Conservation (phyloP, 495 filamentous ascomycete species). For the Chlorociboria aeruginascens region DNA sequence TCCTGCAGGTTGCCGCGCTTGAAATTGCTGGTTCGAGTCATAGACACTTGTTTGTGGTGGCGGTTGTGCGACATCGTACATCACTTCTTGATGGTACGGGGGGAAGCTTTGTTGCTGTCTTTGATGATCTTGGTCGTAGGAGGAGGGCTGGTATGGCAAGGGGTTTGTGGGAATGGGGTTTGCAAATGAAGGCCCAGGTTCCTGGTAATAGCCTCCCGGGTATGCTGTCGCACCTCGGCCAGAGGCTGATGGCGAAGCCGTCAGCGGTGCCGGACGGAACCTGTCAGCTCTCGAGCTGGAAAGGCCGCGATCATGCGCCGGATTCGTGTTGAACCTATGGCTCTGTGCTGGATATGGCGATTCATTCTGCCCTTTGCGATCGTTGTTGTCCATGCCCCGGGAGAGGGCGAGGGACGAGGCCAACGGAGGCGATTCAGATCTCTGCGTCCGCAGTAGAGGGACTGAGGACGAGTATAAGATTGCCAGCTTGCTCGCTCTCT, state of each 20-base stretch:
- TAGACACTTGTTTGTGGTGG: slow-evolving; percentile 56
- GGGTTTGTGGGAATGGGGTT: slow-evolving; percentile 33
- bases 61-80: slow-evolving; percentile 71
- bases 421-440: slow-evolving; percentile 31
- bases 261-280: slow-evolving; percentile 33
- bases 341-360: slow-evolving; percentile 32
- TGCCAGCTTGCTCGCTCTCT: slow-evolving; percentile 40
- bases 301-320: slow-evolving; percentile 28
- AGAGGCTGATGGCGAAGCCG: slow-evolving; percentile 25
- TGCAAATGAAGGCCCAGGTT: slow-evolving; percentile 36
- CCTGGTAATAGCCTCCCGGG: slow-evolving; percentile 40
- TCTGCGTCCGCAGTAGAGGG: slow-evolving; percentile 47
- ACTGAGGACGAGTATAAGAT: slow-evolving; percentile 40
- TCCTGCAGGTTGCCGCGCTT: slow-evolving; percentile 57
- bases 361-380: slow-evolving; percentile 57
- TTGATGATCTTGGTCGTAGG: slow-evolving; percentile 37
- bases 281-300: slow-evolving; percentile 33
- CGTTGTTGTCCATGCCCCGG: slow-evolving; percentile 58
- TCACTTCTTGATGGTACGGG: slow-evolving; percentile 49
- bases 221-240: slow-evolving; percentile 35
- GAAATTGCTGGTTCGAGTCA: slow-evolving; percentile 68
- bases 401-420: slow-evolving; percentile 29
- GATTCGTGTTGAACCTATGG: slow-evolving; percentile 29
- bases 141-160: slow-evolving; percentile 39
- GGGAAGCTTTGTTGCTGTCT: slow-evolving; percentile 35